Base-by-base conservation (phyloP, 345 rosid genomes). In the Populus simonii region DNA sequence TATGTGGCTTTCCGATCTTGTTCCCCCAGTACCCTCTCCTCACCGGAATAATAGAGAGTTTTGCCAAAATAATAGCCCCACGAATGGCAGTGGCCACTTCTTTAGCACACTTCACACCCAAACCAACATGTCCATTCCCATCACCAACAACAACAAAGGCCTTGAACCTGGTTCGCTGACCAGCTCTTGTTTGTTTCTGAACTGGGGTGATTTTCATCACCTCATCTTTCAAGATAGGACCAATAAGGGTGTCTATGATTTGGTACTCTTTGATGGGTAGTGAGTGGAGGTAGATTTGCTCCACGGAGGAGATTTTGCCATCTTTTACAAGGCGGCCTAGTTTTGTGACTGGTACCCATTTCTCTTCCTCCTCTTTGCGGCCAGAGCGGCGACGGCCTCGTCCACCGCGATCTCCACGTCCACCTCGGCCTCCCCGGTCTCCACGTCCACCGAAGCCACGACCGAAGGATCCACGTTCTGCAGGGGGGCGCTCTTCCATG, bases 171-270 rank as follows among this genome's bases (percentile, higher is more conserved):
- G 93, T 90, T 17, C 96, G 73, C 82, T 92, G 96, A 10, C 93
- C 93, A 61, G 93, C 95, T 18, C 95, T 84, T 39, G 93, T 91
- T 80, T 94, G 97, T 35, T 94, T 92, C 93, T 94, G 98, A 29
- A 92, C 97, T 0, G 98, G 96, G 83, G 90, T 90, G 83, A 93
- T 93, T 73, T 94, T 93, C 98, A 94, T 94, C 66, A 94, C 98
- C 88, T 94, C 98, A 9, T 94, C 98, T 79, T 93, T 94, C 79
- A 94, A 82, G 0, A 87, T 47, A 0, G 93, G 94, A n/a, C 85
- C 96, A 1, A 88, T 86, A 35, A 94, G 95, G 2, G 77, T 71
- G 85, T 93, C 97, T 1, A 94, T 55, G 83, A 94, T 94, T 81
- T 94, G 97, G 36, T 91, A 77, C 89, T 94, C 98, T 85, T 94